Evolutionary conservation across 1,284 basidiomycete genomes (phyloP), one percentile per base, ranked within the genome.

Genomic region (Apiotrichum sp.): DNA sequence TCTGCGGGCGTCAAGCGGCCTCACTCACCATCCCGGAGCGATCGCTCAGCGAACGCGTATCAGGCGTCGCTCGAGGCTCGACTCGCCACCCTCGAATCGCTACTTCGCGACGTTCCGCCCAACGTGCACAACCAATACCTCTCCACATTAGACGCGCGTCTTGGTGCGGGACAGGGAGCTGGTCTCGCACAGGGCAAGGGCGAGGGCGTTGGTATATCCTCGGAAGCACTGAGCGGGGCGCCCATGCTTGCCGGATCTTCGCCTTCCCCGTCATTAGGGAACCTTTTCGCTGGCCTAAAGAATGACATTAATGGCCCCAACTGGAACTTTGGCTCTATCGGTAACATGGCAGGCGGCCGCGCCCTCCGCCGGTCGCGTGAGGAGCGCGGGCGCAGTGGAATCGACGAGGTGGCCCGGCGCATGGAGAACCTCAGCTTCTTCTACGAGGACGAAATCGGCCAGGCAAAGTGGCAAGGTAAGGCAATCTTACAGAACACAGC

Each of bases 391-490:
- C 40, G 40, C 40, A 16, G 67, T 66, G 10, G 65, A 1, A 58
- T 73, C 50, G 65, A 67, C 49, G 70, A 69, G 9, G 61, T 74
- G 53, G 64, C 72, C 3, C 66, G 67, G 45, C 62, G 66, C 41
- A 73, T 75, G 72, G 74, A 72, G 54, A 70, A 68, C 6, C 68
- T 74, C 61, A 69, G 71, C 51, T 71, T 73, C 64, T 74, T 78
- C 57, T 78, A 78, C 59, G 69, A 77, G 36, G 76, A 78, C 57
- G 76, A 78, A 61, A 76, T 77, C 50, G 76, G 76, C 4, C 74
- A 76, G 56, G 74, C 76, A 10, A 77, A 77, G 53, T 77, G 75
- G 75, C 75, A 77, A 59, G 75, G 75, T 75, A 53, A 59, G 73
- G 63, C n/a, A 4, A 13, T 31, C n/a, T 8, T 10, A 16, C 31